Base-by-base conservation (phyloP, 306 rosid genomes). In the Cicer bijugum region DNA sequence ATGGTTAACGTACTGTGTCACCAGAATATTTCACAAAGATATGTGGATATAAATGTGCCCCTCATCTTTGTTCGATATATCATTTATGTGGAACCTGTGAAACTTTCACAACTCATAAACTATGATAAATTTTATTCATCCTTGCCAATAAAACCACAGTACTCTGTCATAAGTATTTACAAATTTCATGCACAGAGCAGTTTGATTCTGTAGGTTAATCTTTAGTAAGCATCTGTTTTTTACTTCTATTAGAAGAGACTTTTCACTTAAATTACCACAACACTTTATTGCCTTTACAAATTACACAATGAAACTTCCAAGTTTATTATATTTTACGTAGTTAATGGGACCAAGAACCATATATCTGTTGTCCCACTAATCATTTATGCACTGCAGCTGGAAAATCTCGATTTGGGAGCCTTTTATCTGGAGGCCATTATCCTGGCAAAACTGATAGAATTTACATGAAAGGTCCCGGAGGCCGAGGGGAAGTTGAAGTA, bases 401-500 rank as follows among this genome's bases (percentile, higher is more conserved):
- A 23, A 91, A 75, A 84, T 91, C 97, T 80, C 83, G 90, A 81
- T 88, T 94, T 82, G 96, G 96, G 72, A 91, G 97, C 83, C 88
- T 94, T 80, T 75, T 92, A 72, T 89, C 98, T 39, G 85, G 84
- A 37, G 89, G 93, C 67, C 86, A 88, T 70, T 85, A 85, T 75
- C 77, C 88, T 42, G 90, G 95, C 3, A 94, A 91, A 88, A 82
- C 90, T 74, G 97, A 94, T 78, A 87, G 89, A 85, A 88, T 91
- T 38, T 94, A 89, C 88, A 94, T 94, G 99, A 94, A 84, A 88
- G 99, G 99, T 75, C 99, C 99, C 11, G 99, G 96, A 74, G 99
- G 99, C 67, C 87, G 95, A n/a, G 97, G 99, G 40, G 99, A 94
- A 84, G 96, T 94, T 90, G 99, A 94, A 86, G 97, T 91, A 67